Base-by-base conservation (phyloP, 306 rosid genomes). In the Vachellia pachyceras region DNA sequence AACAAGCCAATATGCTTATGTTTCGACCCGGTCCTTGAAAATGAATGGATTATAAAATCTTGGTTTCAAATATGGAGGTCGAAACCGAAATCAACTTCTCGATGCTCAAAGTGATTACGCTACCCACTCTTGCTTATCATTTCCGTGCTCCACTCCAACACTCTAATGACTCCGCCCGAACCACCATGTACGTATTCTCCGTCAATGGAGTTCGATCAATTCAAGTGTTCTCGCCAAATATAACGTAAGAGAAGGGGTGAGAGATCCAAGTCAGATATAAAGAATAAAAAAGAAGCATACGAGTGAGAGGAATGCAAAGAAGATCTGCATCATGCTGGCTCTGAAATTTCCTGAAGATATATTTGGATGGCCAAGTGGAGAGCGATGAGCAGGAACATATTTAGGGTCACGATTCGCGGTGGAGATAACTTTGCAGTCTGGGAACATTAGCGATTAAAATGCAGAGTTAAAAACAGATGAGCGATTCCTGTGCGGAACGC, bases 181-280 rank as follows among this genome's bases (percentile, higher is more conserved):
- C 13, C 33, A 20, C 29, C 29, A 20, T 8, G 63, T 55, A 2
- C 63, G 2, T 55, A 18, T 58, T 58, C 14, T 58, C 65, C 15
- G 6, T 58, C 36, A 22, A 15, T 23, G 37, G 65, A 11, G 33
- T 10, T 15, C 23, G 58, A 18, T 52, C 58, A 17, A 52, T 52
- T 1, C 58, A 52, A 52, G 6, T 22, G 58, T 18, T 22, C 35
- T 58, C 65, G 10, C 36, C 15, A 4, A 36, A 57, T 22, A 58
- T 10, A 58, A 22, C 65, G 13, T 55, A 33, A 20, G 33, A n/a
- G 60, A 6, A 23, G 25, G 3, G 60, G 25, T 6, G 25, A 54
- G 25, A 54, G 60, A 54, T 54, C 60, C 76, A 11, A 70, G 17
- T 76, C 15, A 83, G 69, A 83, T 35, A 36, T 14, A 87, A 73